Evolutionary conservation across 2,329 filamentous ascomycete genomes (phyloP).

Genomic region (Teratosphaeria epicoccoides): DNA sequence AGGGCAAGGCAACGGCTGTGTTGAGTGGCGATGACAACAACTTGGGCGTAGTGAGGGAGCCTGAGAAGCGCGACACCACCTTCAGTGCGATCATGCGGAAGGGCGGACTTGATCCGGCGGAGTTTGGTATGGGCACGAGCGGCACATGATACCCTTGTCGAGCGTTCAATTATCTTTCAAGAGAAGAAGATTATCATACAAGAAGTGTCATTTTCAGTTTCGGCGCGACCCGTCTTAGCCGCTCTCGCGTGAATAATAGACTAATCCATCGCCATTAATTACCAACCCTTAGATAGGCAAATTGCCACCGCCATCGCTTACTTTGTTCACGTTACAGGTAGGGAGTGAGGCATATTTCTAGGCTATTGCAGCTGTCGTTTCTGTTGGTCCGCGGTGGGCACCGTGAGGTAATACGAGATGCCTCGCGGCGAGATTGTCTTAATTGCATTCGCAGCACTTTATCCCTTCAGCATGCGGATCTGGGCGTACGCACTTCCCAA

Average conservation of each 20-base stretch:
- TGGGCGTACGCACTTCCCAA: not conserved
- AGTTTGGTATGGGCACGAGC: not conserved
- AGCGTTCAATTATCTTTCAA: no score
- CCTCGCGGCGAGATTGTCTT: not conserved
- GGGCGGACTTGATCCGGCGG: not conserved
- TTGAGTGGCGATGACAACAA: slow-evolving; percentile 1
- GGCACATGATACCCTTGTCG: not conserved
- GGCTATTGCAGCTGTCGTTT: not conserved
- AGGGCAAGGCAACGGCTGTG: not conserved
- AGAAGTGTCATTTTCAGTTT: no score
- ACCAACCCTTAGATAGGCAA: not conserved
- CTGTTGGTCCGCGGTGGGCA: not conserved
- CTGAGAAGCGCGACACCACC: slow-evolving; percentile 21
- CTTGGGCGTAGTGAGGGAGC: slow-evolving; percentile 1
- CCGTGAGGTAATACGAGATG: not conserved
- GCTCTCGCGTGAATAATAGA: not conserved
- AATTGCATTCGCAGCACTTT: not conserved
- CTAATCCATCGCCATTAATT: not conserved
- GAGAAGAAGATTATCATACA: no score
- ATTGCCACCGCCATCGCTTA: not conserved
- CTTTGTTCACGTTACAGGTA: not conserved
- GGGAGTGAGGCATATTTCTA: not conserved
- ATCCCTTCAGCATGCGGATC: not conserved
- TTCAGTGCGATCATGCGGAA: slow-evolving; percentile 32
- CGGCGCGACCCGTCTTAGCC: not conserved